Percentiles rank a stretch among this genome's conserved stretches.
These are phyloP conservation scores for Phylloporus sp. DNA, from an alignment of 768 basidiomycete genomes.

Conservation along the genomic window DNA sequence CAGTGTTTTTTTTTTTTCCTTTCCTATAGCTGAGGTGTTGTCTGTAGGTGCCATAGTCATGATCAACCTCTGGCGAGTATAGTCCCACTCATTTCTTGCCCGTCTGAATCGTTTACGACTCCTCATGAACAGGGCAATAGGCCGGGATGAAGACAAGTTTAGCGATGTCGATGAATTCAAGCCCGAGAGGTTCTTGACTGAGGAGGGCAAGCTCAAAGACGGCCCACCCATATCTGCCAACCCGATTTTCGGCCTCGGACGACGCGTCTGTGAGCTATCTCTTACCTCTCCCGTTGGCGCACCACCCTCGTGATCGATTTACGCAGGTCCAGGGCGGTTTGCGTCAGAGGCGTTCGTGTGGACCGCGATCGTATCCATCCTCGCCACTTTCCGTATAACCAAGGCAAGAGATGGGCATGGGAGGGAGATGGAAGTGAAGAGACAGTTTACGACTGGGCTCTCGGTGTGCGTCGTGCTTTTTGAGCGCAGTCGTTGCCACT, in stretches of 20 bases:
- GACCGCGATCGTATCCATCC: constrained; percentile 20
- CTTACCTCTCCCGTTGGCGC: background rate
- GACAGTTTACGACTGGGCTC: constrained; percentile 22
- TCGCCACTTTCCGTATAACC: constrained; percentile 10
- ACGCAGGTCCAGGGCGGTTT: constrained; percentile 8
- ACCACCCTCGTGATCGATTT: too few species aligned
- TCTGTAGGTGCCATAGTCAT: constrained; percentile 27
- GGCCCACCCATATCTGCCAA: background rate
- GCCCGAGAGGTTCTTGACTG: constrained; percentile 25
- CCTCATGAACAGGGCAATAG: constrained; percentile 18
- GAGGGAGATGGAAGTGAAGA: constrained; percentile 20
- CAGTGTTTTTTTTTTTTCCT: too few species aligned
- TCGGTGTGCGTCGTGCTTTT: background rate
- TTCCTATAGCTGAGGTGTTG: background rate
- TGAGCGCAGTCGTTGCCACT: background rate
- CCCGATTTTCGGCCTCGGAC: background rate
- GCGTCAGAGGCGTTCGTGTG: constrained; percentile 21
- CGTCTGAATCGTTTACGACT: background rate
- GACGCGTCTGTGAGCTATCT: background rate
- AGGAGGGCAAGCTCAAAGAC: constrained; percentile 15
- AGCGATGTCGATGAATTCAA: constrained; percentile 21
- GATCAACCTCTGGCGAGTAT: constrained; percentile 34
- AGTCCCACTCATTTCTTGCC: background rate
- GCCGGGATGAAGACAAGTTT: constrained; percentile 16
- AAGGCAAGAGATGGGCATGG: constrained; percentile 22